A percentile compares a stretch with the other conserved stretches of the same genome.
phyloP scores from a whole-genome alignment of 2,329 filamentous ascomycete species.

The Penicillium crustosum region DNA sequence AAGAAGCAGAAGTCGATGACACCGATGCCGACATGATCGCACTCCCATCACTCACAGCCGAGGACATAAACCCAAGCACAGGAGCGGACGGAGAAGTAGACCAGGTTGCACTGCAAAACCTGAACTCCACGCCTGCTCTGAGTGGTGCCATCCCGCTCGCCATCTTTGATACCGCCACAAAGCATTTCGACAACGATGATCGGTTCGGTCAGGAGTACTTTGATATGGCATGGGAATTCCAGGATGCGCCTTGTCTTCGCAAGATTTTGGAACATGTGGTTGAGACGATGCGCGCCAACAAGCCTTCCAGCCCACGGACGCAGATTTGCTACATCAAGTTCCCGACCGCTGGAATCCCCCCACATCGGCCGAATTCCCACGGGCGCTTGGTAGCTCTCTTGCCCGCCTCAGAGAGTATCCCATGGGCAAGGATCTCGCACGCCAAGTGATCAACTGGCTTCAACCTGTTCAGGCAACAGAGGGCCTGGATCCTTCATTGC shows the following conservation, averaged over 20 bases:
- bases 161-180: slow-evolving; percentile 83
- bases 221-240: slow-evolving; percentile 71
- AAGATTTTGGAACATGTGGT: slow-evolving; percentile 74
- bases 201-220: slow-evolving; percentile 75
- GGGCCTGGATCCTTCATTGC: slow-evolving; percentile 54
- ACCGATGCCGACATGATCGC: slow-evolving; percentile 58
- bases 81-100: slow-evolving; percentile 56
- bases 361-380: slow-evolving; percentile 69
- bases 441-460: slow-evolving; percentile 52
- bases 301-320: slow-evolving; percentile 62
- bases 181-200: slow-evolving; percentile 69
- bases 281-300: slow-evolving; percentile 57
- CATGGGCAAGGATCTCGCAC: slow-evolving; percentile 43
- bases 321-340: slow-evolving; percentile 70
- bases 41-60: slow-evolving; percentile 59
- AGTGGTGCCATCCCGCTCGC: slow-evolving; percentile 92
- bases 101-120: slow-evolving; percentile 59
- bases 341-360: slow-evolving; percentile 66
- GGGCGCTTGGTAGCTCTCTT: slow-evolving; percentile 66
- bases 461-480: slow-evolving; percentile 46
- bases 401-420: slow-evolving; percentile 58
- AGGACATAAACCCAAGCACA: slow-evolving; percentile 59
- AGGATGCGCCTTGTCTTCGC: slow-evolving; percentile 61
- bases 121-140: slow-evolving; percentile 73
- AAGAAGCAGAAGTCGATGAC: slow-evolving; percentile 40